These are phyloP conservation scores for Agapanthus africanus DNA, from an alignment of 106 monocot genomes.

Conservation along the genomic window DNA sequence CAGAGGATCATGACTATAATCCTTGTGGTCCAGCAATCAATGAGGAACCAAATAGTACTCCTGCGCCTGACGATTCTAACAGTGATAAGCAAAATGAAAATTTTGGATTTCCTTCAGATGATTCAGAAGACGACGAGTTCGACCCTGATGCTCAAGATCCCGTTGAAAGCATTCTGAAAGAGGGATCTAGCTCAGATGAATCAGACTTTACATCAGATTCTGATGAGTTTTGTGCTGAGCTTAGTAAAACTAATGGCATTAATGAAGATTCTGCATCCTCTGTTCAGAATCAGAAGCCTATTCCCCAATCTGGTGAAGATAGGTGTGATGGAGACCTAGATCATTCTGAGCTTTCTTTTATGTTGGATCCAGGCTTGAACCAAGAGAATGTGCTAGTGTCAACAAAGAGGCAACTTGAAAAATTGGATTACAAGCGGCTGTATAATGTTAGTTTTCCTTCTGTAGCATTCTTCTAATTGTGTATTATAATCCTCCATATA, in stretches of 20 bases:
- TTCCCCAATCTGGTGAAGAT: background rate
- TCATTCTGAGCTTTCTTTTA: constrained; percentile 20
- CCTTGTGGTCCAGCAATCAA: constrained; percentile 32
- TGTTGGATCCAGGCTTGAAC: constrained; percentile 16
- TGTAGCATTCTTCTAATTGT: too few species aligned
- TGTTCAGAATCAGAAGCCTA: background rate
- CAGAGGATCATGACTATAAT: constrained; percentile 72
- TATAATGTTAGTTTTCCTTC: constrained; percentile 49
- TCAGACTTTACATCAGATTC: constrained; percentile 94
- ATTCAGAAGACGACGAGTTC: constrained; percentile 21
- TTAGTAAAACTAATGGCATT: constrained; percentile 23
- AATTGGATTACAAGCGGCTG: constrained; percentile 68
- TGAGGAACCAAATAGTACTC: constrained; percentile 6
- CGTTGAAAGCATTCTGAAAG: constrained; percentile 23
- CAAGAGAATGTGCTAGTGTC: constrained; percentile 20
- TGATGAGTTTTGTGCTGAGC: constrained; percentile 54
- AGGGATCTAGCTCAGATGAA: constrained; percentile 45
- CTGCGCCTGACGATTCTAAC: constrained; percentile 34
- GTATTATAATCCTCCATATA: too few species aligned
- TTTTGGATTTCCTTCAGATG: background rate
- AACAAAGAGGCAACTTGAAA: constrained; percentile 41
- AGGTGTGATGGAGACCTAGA: background rate
- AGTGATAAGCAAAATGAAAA: constrained; percentile 2
- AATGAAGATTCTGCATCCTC: constrained; percentile 23
- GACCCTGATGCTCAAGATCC: constrained; percentile 25